phyloP scores from a whole-genome alignment of 148 eudicot species.

The Camellia lanceoleosa region DNA sequence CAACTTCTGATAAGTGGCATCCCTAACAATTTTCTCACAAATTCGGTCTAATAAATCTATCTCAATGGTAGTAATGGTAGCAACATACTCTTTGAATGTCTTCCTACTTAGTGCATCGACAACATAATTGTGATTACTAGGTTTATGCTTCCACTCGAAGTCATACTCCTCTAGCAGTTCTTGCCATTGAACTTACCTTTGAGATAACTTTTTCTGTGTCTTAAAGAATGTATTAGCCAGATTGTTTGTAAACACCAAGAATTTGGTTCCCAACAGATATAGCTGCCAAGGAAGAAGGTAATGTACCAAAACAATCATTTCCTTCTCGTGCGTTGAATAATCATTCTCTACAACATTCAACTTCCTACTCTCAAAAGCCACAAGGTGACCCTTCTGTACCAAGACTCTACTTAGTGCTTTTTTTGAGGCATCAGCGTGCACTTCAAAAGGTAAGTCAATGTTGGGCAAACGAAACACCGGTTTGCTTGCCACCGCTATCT shows the following conservation, averaged over 20 bases:
- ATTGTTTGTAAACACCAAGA: conserved; percentile 5
- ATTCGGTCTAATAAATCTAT: neutral
- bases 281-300: neutral
- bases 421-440: no score
- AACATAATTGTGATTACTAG: conserved; percentile 10
- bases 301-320: neutral
- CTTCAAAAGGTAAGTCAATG: no score
- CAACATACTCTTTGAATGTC: neutral
- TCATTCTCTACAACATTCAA: no score
- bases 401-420: no score
- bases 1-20: neutral
- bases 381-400: no score
- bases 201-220: conserved; percentile 9
- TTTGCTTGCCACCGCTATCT: neutral
- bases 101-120: conserved; percentile 5
- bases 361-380: no score
- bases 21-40: neutral
- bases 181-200: conserved; percentile 6
- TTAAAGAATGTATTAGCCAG: conserved; percentile 9
- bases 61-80: neutral
- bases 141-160: conserved; percentile 7
- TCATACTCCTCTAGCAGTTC: neutral
- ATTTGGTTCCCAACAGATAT: neutral
- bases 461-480: neutral
- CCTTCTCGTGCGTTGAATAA: conserved; percentile 2